Evolutionary conservation across 176 grass and related monocot genomes (phyloP), one percentile per base, ranked within the genome.

Genomic region (Cocos nucifera): DNA sequence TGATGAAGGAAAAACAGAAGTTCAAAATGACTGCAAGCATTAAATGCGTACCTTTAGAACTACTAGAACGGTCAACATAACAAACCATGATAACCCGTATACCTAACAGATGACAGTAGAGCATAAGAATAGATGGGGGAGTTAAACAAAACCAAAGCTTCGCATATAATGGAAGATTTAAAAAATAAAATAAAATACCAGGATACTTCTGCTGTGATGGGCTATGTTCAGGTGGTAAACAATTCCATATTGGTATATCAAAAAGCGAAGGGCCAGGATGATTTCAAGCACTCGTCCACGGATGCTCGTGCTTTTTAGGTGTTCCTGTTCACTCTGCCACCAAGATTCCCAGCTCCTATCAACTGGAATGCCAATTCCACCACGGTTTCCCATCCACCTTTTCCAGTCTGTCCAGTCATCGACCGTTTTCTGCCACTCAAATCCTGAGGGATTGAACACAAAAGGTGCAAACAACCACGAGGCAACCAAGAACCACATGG

Each of bases 221-320:
- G 88, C 60, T 58, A 98, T 89, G 56, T 89, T 78, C 28, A 98
- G 82, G 77, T 98, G 94, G 57, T 93, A 93, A 59, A 98, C 94
- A 77, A 98, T 89, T 19, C 88, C 94, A 58, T 98, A 98, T 67
- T 98, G 94, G 70, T 89, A 93, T 66, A 98, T 93, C 67, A 98
- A 67, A 72, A 98, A 98, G 22, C 94, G 88, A 61, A 98, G 85
- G 20, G 87, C 66, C 56, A 98, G 69, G 65, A 93, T 68, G 55
- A 98, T 88, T 79, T 98, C 94, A 54, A 95, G 70, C 7, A 95
- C 17, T 27, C 79, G 80, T n/a, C 83, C 83, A 15, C 80, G 80
- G 51, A 87, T 63, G 62, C 86, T 82, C 23, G 83, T 90, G 56
- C 72, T 67, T 44, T 77, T 85, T 59, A 96, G 78, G 69, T 96